Evolutionary conservation across 768 basidiomycete species (phyloP), one percentile per base, ranked within the genome.

Genomic region (Vararia minispora): DNA sequence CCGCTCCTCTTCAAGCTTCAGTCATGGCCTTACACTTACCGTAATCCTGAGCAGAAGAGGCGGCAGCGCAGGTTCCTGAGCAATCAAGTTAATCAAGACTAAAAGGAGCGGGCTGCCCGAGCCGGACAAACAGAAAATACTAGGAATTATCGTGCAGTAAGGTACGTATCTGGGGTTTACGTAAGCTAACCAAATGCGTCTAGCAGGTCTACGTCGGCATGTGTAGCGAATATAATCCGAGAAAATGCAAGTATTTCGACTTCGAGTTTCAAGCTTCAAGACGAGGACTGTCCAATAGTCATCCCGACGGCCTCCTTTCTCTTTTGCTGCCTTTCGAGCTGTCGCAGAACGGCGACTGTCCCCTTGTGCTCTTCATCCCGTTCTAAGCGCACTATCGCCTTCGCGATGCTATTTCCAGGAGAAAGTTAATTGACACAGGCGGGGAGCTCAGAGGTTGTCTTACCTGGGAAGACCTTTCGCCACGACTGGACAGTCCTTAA

Each of bases 401-500:
- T 56, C 28, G 54, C 42, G 22, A 74, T 58, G 41, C 75, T 74
- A 40, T 34, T 17, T 28, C 21, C 14, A 35, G 29, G 13, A 39
- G 35, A 42, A 13, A 26, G 39, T 20, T 14, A 37, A 17, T 17
- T 10, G 28, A 13, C n/a, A n/a, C 33, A 26, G 23, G 24, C 24
- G 20, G 24, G 33, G 14, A 23, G 33, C 9, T 17, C 33, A 28
- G 9, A 20, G 22, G 28, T 35, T 32, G 41, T 37, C 17, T 22
- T 13, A 18, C 26, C n/a, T 12, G 22, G 11, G 12, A 17, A 44
- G 26, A 39, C 50, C 82, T 37, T 62, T 60, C 5, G 42, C 43
- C 3, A 79, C 65, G 17, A 72, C 50, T 12, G 77, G 71, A 50
- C 84, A 87, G 20, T 68, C 62, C 50, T 71, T 65, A 8, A 72